Evolutionary conservation across 1,284 basidiomycete species (phyloP), one percentile per base, ranked within the genome.

Genomic region (Fomitopsis pinicola): DNA sequence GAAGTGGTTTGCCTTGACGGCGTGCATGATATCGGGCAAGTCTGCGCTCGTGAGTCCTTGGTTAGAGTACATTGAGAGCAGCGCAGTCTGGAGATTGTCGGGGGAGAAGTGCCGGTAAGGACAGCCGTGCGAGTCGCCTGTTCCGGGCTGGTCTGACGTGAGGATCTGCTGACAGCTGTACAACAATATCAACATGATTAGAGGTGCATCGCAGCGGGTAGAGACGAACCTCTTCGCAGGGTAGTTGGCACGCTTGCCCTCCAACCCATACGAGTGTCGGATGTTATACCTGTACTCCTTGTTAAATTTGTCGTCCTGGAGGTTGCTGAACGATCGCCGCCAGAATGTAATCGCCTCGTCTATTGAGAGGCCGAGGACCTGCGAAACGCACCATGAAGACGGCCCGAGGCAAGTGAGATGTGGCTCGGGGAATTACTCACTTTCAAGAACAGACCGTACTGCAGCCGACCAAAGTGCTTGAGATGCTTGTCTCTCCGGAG

Each of bases 261-360:
- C 97, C 48, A 98, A 80, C 52, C 97, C 97, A 73, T 92, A 99
- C 9, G 88, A 89, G 76, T 99, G 97, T 44, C 97, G 88, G 68
- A 99, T 96, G 69, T 99, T 99, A 77, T 99, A 99, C 68, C 88
- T 89, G 81, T 98, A 92, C 72, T 98, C 94, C 75, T 99, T 99
- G 79, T 95, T 96, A 79, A 99, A 99, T 75, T 96, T 92, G 77
- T 99, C 95, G 66, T 98, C 96, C 26, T 88, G 88, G 61, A 93
- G 86, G 42, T 78, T 82, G 55, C 82, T 81, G 73, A 97, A 98
- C 38, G 91, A 89, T 68, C 90, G 89, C 59, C 94, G 82, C 97
- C 97, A 99, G 77, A 98, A 99, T 7, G 87, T 77, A 58, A 98
- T 77, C 2, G 97, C 96, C 76, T 99, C 97, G 35, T 99, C 97